Base-by-base conservation (phyloP, 768 basidiomycete species). In the Exsudoporus frostii region DNA sequence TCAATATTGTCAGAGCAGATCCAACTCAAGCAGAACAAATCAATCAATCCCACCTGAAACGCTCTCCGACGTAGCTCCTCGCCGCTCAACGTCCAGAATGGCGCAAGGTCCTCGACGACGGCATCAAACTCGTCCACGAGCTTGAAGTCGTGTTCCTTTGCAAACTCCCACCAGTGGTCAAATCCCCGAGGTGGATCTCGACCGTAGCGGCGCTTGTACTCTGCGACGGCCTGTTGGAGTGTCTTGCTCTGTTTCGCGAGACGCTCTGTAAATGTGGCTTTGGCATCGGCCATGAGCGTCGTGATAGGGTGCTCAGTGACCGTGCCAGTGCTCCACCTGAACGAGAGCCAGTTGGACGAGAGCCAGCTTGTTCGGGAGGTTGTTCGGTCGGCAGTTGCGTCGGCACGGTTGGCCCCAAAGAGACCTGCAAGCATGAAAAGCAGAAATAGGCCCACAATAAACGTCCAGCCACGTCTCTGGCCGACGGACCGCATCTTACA, bases 71-170 rank as follows among this genome's bases (percentile, higher is more conserved):
- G 74, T 34, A 97, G 64, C 65, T 96, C 91, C 50, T 76, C 79
- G 0, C 89, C 87, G 7, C 79, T 75, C 34, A 97, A 64, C 8
- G 78, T 68, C 85, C 88, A 92, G 69, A 94, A 98, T 1, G 95
- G 94, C 22, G 78, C 82, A 45, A 99, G 71, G 66, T 98, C 96
- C 48, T 79, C 76, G 32, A 81, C 65, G n/a, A 96, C 76, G 5
- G 80, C 78, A 54, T 92, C 91, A 62, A 92, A 98, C 66, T 98
- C 96, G 68, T 98, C 96, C 5, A 89, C 76, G 71, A 98, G 82
- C 61, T 84, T 81, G 43, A 90, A 85, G 7, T 80, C 72, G 69
- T 92, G 80, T 51, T 82, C 75, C 67, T 79, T 73, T 14, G 86
- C 89, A 69, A 92, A 98, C 41, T 71, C 65, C 81, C 85, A 96